Conservation (phyloP, 345 rosid genomes). For the Eucalyptus fibrosa region DNA sequence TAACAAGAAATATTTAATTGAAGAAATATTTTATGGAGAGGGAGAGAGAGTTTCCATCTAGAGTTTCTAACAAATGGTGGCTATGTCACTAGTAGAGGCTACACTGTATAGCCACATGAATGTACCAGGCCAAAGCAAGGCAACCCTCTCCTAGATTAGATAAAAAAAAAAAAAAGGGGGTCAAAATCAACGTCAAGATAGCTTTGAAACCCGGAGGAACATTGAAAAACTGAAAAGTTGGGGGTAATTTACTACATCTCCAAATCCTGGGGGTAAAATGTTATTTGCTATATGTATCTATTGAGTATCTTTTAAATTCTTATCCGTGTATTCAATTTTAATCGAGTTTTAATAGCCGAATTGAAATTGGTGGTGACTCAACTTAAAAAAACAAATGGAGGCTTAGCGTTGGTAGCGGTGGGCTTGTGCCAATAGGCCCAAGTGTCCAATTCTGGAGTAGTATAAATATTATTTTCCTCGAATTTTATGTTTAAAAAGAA, state of each 20-base stretch:
- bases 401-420: too few species aligned
- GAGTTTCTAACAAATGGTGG: not conserved
- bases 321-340: not conserved
- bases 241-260: not conserved
- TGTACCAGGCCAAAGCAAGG: not conserved
- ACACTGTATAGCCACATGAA: not conserved
- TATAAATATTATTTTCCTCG: too few species aligned
- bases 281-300: not conserved
- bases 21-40: not conserved
- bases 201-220: not conserved
- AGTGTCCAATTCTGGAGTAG: not conserved
- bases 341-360: not conserved
- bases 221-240: not conserved
- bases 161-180: accelerated
- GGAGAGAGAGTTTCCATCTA: not conserved
- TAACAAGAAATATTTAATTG: not conserved
- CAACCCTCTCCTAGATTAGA: not conserved
- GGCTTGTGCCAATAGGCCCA: too few species aligned
- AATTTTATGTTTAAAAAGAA: too few species aligned
- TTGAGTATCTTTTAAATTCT: not conserved
- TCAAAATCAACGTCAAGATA: not conserved
- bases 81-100: not conserved
- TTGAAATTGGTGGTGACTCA: not conserved
- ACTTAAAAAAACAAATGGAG: too few species aligned
- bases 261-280: not conserved